phyloP scores from a whole-genome alignment of 2,329 filamentous ascomycete genomes.

The Rutstroemia sp. region DNA sequence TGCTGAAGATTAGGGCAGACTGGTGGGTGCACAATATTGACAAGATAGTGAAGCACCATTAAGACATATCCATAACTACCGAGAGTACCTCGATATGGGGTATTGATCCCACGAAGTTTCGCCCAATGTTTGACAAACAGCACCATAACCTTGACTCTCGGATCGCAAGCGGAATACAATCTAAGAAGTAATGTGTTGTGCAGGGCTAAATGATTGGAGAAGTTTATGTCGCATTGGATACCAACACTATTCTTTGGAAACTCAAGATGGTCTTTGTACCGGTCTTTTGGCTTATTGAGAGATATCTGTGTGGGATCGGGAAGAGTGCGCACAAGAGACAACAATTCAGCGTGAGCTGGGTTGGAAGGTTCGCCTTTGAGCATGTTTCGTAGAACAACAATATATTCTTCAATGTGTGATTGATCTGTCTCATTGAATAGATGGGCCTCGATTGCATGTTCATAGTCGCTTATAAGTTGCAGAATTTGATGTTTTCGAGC shows the following conservation, averaged over 20 bases:
- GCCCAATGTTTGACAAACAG: slow-evolving; percentile 90
- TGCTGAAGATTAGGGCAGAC: slow-evolving; percentile 78
- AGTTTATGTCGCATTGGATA: slow-evolving; percentile 91
- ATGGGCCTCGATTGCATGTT: slow-evolving; percentile 42
- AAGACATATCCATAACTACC: slow-evolving; percentile 88
- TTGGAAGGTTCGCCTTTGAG: slow-evolving; percentile 27
- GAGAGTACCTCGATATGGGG: slow-evolving; percentile 75
- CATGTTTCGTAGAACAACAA: slow-evolving; percentile 39
- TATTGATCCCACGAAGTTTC: slow-evolving; percentile 78
- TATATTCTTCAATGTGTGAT: slow-evolving; percentile 39
- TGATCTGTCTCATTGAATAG: slow-evolving; percentile 36
- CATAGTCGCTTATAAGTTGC: slow-evolving; percentile 49
- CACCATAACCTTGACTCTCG: slow-evolving; percentile 69
- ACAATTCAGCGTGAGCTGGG: slow-evolving; percentile 8
- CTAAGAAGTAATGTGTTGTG: slow-evolving; percentile 78
- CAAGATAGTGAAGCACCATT: slow-evolving; percentile 86
- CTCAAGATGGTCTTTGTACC: slow-evolving; percentile 56
- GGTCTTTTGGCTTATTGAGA: slow-evolving; percentile 44
- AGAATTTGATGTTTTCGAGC: slow-evolving; percentile 41
- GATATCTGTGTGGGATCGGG: slow-evolving; percentile 37
- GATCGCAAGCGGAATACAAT: slow-evolving; percentile 75
- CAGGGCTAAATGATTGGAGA: slow-evolving; percentile 73
- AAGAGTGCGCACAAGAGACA: slow-evolving; percentile 24
- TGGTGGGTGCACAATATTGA: slow-evolving; percentile 73
- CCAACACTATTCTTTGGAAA: slow-evolving; percentile 71